Evolutionary conservation across 2,329 filamentous ascomycete species (phyloP).

Genomic region (Penicillium polonicum): DNA sequence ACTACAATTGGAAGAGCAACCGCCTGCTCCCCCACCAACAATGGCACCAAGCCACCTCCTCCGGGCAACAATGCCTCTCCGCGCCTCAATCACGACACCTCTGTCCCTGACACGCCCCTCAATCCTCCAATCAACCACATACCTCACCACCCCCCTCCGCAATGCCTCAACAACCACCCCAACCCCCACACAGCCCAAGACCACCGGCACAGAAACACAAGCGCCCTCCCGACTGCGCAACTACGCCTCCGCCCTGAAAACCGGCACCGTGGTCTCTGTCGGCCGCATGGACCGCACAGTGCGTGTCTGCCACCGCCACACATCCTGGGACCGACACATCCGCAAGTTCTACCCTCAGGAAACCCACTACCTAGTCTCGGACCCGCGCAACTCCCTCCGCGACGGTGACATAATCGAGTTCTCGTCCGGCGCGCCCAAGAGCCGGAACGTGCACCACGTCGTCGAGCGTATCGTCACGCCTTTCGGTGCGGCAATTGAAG

Average conservation of each 20-base stretch:
- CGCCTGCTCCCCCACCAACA: conserved; percentile 5
- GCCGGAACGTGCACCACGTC: conserved; percentile 41
- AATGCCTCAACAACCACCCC: conserved; percentile 17
- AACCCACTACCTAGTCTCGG: conserved; percentile 37
- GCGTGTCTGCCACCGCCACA: conserved; percentile 37
- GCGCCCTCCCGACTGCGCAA: conserved; percentile 33
- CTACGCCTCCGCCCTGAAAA: conserved; percentile 38
- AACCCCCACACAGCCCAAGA: conserved; percentile 5
- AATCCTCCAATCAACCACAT: conserved; percentile 17
- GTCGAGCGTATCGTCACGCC: conserved; percentile 46
- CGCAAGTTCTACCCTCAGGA: conserved; percentile 40
- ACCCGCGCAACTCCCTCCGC: conserved; percentile 43
- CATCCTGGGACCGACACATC: conserved; percentile 37
- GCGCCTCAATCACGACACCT: conserved; percentile 27
- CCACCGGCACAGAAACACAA: conserved; percentile 16
- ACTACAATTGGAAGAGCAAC: not conserved
- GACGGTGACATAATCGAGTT: conserved; percentile 48
- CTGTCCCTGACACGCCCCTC: conserved; percentile 27
- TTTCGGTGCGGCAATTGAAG: conserved; percentile 37
- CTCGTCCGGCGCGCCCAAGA: conserved; percentile 41
- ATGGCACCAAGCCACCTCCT: conserved; percentile 34
- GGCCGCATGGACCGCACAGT: conserved; percentile 45
- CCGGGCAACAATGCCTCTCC: conserved; percentile 35
- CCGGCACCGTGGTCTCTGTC: conserved; percentile 43
- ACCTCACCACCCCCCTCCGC: conserved; percentile 21